Base-by-base conservation (phyloP, 805 yeast genomes). In the Barnettozyma wickerhamii region DNA sequence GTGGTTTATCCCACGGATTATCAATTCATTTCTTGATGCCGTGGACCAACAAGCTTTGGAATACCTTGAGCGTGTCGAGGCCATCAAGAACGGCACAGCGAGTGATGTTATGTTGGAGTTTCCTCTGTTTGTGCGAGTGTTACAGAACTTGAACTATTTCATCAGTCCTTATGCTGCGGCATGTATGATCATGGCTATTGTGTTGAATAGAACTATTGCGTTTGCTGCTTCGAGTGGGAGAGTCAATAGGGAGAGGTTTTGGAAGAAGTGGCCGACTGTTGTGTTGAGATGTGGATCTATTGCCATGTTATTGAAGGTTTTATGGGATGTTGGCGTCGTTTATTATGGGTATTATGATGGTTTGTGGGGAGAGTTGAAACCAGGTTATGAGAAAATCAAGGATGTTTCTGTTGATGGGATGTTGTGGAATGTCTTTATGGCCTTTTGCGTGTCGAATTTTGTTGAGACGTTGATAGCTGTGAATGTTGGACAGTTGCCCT, bases 391-490 rank as follows among this genome's bases (percentile, higher is more conserved):
- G 4, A 14, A 9, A 9, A 15, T 35, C 5, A 15, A 28, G n/a
- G n/a, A n/a, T 6, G 28, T 31, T 6, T 6, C 19, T 7, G 19
- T 36, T 15, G 39, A 20, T 77, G 9, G 69, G 63, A 19, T 68
- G 72, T 48, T 71, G 71, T 51, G 80, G 85, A 77, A 78, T 77
- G 12, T 66, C 71, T 84, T 77, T 52, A 53, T 77, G 23, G 61
- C 77, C 2, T 64, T 79, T 42, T 81, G 90, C 55, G 56, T 73
- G 19, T 77, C 79, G 51, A 80, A 79, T 53, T 78, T 80, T 38
- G 58, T 78, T 13, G 91, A 85, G 59, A 77, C 87, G 1, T 79
- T 83, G 51, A 65, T 78, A 9, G 68, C 83, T 3, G 76, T 74
- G 20, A 68, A 78, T 7, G 69, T 72, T 41, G 85, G 84, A 9